Evolutionary conservation across 768 basidiomycete species (phyloP).

Genomic region (Sporobolomyces pararoseus): DNA sequence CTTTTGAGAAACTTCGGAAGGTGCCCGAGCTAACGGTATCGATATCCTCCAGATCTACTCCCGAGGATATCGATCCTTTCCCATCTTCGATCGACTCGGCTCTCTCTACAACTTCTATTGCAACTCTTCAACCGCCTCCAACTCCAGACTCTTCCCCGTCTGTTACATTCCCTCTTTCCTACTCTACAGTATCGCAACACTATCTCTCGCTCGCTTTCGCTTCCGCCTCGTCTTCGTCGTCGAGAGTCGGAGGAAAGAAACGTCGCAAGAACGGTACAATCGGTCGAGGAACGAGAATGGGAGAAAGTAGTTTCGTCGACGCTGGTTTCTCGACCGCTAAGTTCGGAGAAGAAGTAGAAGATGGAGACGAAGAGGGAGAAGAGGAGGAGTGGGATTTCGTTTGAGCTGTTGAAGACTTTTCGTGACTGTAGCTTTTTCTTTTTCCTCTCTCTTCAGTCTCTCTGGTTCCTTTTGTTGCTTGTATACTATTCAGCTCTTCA

Average conservation of each 20-base stretch:
- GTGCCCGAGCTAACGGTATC: too few species aligned
- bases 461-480: not conserved
- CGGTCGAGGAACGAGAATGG: not conserved
- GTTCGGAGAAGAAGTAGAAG: not conserved
- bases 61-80: constrained; percentile 11
- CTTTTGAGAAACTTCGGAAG: too few species aligned
- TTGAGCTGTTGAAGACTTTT: not conserved
- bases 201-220: constrained; percentile 14
- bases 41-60: not conserved
- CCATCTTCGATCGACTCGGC: not conserved
- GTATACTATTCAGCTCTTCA: too few species aligned
- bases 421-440: not conserved
- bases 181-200: not conserved
- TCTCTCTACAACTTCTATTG: not conserved
- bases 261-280: not conserved
- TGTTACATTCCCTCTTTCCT: constrained; percentile 18
- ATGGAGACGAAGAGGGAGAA: constrained; percentile 1
- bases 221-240: not conserved
- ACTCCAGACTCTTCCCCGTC: not conserved
- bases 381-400: constrained; percentile 26
- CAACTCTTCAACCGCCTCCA: not conserved
- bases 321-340: not conserved
- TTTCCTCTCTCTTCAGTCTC: too few species aligned
- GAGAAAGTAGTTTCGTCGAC: constrained; percentile 19
- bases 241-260: not conserved